Conservation (phyloP, 257 asterid species). For the Capsicum rhomboideum region DNA sequence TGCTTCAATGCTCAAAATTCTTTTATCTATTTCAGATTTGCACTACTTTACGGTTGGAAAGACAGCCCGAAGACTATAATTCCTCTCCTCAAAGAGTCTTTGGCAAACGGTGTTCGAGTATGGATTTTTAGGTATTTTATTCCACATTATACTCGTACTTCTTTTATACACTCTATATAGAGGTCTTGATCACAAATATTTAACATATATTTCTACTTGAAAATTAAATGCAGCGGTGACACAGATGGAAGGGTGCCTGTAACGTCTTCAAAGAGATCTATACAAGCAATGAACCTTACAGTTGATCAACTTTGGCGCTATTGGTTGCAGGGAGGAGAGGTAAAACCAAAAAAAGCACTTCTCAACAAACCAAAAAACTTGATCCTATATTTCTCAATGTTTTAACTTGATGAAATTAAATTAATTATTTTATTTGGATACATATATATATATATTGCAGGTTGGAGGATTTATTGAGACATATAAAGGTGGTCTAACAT, state of each 20-base stretch:
- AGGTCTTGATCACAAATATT: background rate
- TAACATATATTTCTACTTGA: background rate
- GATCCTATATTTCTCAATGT: background rate
- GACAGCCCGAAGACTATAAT: background rate
- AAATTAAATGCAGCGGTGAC: conserved; percentile 2
- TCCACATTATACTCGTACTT: background rate
- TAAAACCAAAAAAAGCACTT: background rate
- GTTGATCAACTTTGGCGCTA: background rate
- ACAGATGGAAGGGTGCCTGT: conserved; percentile 18
- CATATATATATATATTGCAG: background rate
- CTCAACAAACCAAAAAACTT: background rate
- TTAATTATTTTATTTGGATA: background rate
- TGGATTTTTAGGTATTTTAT: conserved; percentile 14
- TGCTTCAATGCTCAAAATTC: background rate
- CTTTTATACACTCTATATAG: background rate
- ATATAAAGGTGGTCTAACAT: background rate
- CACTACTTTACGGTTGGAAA: background rate
- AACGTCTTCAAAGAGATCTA: conserved; percentile 11
- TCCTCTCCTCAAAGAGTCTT: conserved; percentile 8
- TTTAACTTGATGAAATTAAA: background rate
- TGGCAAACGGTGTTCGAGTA: conserved; percentile 9
- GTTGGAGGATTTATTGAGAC: conserved; percentile 1
- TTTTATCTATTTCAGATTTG: background rate
- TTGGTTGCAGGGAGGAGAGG: conserved; percentile 10
- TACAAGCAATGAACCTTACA: conserved; percentile 4